phyloP scores from a whole-genome alignment of 176 grass and related monocot species.

The Saccharum spontaneum region DNA sequence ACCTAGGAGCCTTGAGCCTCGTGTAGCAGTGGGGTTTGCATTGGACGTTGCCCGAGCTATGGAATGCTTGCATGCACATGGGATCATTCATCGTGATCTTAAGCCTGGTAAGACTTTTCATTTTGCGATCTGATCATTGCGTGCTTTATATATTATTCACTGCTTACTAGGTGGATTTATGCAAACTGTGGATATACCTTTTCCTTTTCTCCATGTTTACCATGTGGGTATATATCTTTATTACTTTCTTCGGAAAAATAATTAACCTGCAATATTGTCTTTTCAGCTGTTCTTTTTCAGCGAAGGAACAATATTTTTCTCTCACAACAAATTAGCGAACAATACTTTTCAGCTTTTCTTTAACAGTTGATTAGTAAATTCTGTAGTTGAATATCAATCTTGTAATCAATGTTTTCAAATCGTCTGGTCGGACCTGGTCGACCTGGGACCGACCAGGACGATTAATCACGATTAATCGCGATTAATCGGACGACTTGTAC shows the following conservation, averaged over 20 bases:
- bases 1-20: conserved; percentile 76
- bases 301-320: too few relatives aligned
- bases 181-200: not conserved
- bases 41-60: conserved; percentile 84
- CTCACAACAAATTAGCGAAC: too few relatives aligned
- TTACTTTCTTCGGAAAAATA: not conserved
- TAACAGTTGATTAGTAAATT: not conserved
- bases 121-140: not conserved
- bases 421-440: too few relatives aligned
- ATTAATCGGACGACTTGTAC: too few relatives aligned
- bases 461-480: too few relatives aligned
- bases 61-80: conserved; percentile 96
- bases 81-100: conserved; percentile 98
- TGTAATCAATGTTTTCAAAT: too few relatives aligned
- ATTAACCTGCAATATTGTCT: not conserved
- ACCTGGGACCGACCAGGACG: too few relatives aligned
- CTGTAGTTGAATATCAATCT: not conserved
- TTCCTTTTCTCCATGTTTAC: not conserved
- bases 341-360: not conserved
- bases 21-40: conserved; percentile 73
- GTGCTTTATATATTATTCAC: not conserved
- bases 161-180: conserved; percentile 21
- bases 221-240: not conserved
- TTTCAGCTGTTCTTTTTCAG: too few relatives aligned
- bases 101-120: conserved; percentile 68